phyloP scores from a whole-genome alignment of 2,329 filamentous ascomycete genomes.

The Cladosporium sphaerospermum region DNA sequence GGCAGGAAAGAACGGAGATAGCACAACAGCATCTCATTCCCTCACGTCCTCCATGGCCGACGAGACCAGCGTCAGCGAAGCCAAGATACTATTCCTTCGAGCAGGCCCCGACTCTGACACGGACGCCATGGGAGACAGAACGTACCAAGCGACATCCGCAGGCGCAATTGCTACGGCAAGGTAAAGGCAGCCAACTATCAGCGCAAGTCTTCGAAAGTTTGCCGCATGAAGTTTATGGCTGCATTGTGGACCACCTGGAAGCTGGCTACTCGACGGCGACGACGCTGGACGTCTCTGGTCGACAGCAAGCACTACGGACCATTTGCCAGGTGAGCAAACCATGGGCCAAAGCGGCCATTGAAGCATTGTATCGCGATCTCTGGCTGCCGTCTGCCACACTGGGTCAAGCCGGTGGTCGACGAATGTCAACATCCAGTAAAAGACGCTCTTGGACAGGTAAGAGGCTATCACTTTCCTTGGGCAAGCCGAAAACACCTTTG shows the following conservation, averaged over 20 bases:
- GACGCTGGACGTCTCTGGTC: conserved; percentile 47
- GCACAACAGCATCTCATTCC: conserved; percentile 3
- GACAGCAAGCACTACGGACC: conserved; percentile 48
- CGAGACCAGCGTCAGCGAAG: background rate
- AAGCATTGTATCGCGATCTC: conserved; percentile 42
- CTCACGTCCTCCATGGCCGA: conserved; percentile 13
- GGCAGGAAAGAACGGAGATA: background rate
- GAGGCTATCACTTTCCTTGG: conserved; percentile 14
- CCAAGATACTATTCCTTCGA: conserved; percentile 15
- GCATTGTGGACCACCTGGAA: conserved; percentile 47
- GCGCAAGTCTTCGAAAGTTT: conserved; percentile 40
- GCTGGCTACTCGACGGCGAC: conserved; percentile 33
- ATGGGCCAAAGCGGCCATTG: conserved; percentile 50
- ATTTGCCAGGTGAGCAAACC: conserved; percentile 49
- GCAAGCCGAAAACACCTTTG: conserved; percentile 41
- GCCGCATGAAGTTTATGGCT: conserved; percentile 50
- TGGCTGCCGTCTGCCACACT: conserved; percentile 28
- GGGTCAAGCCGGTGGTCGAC: background rate
- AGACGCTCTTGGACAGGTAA: background rate
- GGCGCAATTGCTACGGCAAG: conserved; percentile 2
- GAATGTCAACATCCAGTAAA: background rate
- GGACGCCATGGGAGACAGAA: conserved; percentile 36
- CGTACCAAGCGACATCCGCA: conserved; percentile 19
- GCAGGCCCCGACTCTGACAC: conserved; percentile 22
- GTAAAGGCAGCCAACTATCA: conserved; percentile 17